A percentile compares a stretch with the other conserved stretches of the same genome.
phyloP scores from a whole-genome alignment of 345 rosid genomes.

The Carallia pectinifolia region DNA sequence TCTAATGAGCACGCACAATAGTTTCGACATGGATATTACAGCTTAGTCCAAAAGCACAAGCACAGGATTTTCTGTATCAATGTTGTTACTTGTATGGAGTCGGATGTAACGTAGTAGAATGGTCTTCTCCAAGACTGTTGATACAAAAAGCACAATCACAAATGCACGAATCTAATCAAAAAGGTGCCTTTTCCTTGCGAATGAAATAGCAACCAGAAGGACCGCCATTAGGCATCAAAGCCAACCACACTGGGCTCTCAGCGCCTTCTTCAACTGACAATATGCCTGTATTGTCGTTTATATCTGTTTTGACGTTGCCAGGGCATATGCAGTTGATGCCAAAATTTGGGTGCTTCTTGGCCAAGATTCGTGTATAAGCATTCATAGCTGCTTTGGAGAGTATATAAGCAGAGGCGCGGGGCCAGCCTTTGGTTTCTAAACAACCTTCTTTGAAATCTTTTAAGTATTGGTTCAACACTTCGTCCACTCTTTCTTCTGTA shows the following conservation, averaged over 20 bases:
- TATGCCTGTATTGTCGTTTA: conserved; percentile 13
- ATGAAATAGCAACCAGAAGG: conserved; percentile 22
- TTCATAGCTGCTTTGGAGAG: conserved; percentile 32
- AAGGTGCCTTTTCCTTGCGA: background rate
- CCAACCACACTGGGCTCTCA: conserved; percentile 10
- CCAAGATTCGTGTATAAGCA: conserved; percentile 32
- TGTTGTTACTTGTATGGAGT: no score
- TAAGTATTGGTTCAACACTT: conserved; percentile 21
- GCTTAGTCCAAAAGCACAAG: no score
- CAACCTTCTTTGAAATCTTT: conserved; percentile 31
- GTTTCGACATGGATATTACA: no score
- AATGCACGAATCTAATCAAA: conserved; percentile 1
- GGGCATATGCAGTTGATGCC: conserved; percentile 29
- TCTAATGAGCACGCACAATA: no score
- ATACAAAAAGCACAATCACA: background rate
- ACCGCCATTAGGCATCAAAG: conserved; percentile 14
- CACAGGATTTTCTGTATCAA: no score
- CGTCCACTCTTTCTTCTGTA: conserved; percentile 32
- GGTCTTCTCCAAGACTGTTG: no score
- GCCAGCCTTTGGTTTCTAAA: conserved; percentile 28
- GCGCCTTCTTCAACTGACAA: conserved; percentile 19
- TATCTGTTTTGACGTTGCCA: conserved; percentile 33
- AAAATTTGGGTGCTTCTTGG: conserved; percentile 20
- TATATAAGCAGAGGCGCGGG: conserved; percentile 17
- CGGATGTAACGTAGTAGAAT: no score